Percentiles rank a stretch among this genome's conserved stretches.
Evolutionary conservation across 2,329 filamentous ascomycete genomes (phyloP).

Genomic region (Colletotrichum viniferum): DNA sequence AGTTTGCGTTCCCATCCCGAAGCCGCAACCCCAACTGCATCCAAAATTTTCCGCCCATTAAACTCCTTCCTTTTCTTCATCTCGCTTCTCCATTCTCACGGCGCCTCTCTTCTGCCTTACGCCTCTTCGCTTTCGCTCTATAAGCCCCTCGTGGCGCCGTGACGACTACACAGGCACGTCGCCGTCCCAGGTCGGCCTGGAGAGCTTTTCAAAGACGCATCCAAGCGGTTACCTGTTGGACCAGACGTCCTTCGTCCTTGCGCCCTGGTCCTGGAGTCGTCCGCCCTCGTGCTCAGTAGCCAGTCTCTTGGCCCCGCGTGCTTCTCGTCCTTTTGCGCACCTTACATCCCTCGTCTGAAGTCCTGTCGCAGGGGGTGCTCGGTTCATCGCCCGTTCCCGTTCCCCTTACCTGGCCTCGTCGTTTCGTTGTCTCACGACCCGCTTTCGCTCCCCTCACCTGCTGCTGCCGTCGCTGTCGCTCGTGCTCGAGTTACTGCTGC

Average conservation of each 20-base stretch:
- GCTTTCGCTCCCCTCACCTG: neutral
- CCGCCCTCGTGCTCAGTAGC: neutral
- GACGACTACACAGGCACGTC: slow-evolving; percentile 30
- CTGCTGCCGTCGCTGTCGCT: neutral
- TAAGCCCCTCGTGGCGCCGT: slow-evolving; percentile 8
- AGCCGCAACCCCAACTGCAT: neutral
- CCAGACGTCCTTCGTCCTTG: neutral
- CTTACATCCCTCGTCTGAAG: slow-evolving; percentile 14
- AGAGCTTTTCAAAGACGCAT: neutral
- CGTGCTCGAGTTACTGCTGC: neutral
- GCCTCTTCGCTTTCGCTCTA: slow-evolving; percentile 8
- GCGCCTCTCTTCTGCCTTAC: neutral
- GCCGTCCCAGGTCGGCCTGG: neutral
- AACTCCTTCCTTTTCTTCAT: neutral
- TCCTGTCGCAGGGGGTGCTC: slow-evolving; percentile 14
- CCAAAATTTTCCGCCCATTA: neutral
- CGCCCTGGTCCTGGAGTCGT: slow-evolving; percentile 2
- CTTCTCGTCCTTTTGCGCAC: neutral
- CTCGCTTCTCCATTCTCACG: slow-evolving; percentile 11
- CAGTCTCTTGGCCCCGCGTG: neutral
- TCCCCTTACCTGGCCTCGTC: neutral
- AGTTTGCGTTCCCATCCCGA: neutral
- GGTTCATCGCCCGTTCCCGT: slow-evolving; percentile 15
- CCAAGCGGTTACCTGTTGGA: neutral
- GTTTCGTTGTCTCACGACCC: slow-evolving; percentile 15